Evolutionary conservation across 495 filamentous ascomycete genomes (phyloP).

Genomic region (Rhypophila decipiens): DNA sequence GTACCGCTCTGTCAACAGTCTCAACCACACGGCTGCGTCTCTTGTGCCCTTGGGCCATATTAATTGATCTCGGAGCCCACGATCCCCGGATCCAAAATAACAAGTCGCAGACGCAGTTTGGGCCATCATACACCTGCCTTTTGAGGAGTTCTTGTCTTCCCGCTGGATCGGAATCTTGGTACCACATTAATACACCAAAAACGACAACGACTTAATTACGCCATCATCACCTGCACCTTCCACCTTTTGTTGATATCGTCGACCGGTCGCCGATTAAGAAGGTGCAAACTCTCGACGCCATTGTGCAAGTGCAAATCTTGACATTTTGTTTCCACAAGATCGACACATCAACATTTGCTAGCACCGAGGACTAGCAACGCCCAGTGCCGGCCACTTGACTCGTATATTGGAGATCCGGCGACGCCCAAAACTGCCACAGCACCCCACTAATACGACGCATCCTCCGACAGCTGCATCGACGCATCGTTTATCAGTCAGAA

Average conservation of each 20-base stretch:
- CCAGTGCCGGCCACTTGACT: neutral
- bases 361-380: constrained; percentile 6
- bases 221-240: constrained; percentile 1
- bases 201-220: neutral
- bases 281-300: constrained; percentile 2
- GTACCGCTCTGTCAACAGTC: neutral
- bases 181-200: neutral
- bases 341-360: neutral
- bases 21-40: constrained; percentile 8
- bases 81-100: constrained; percentile 22
- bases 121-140: neutral
- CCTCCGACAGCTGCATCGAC: neutral
- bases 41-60: constrained; percentile 20
- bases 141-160: constrained; percentile 1
- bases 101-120: constrained; percentile 13
- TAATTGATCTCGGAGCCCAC: constrained; percentile 26
- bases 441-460: neutral
- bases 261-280: constrained; percentile 12
- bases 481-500: neutral
- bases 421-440: neutral
- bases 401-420: neutral
- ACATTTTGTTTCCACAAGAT: neutral
- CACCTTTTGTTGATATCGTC: constrained; percentile 8
- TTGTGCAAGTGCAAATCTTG: neutral
- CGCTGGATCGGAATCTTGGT: constrained; percentile 13